Base-by-base conservation (phyloP, 345 rosid genomes). In the Trapa bicornis region DNA sequence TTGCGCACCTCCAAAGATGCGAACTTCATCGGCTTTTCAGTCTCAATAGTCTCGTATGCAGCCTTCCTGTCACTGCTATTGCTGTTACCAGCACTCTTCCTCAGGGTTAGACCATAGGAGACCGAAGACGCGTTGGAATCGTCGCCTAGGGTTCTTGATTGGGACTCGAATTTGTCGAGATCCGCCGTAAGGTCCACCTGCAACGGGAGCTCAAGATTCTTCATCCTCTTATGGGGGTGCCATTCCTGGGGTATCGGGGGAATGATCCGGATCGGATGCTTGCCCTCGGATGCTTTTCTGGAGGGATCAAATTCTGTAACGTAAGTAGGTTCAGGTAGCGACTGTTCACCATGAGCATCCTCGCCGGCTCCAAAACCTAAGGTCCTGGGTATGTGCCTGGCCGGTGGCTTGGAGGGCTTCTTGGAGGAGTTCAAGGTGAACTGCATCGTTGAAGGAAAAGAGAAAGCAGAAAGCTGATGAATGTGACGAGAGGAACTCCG, bases 71-170 rank as follows among this genome's bases (percentile, higher is more conserved):
- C 12, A 35, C 37, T 47, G 15, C 52, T 47, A 15, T 3, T 12
- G 63, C 1, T 60, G 38, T 65, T 64, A 0, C 47, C 60, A 33
- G 67, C 62, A 13, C 39, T n/a, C 37, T 78, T 70, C 33, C 97
- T 88, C 47, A 90, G 57, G 61, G 78, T 90, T 65, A 92, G 85
- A 16, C 98, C 98, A 65, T 76, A 92, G 0, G 83, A 66, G 6
- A 82, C 73, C 1, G 56, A 50, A 5, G 56, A 50, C 16, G 22
- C 56, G 32, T 50, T 73, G 63, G 68, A 69, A 6, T 68, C 70
- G 17, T 68, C 65, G 15, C 64, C 78, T 5, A 54, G 65, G 32
- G 74, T 72, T 58, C 77, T 74, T 45, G 73, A 64, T 37, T 82
- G 82, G 53, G 80, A 62, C 63, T 87, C 89, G 74, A 84, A 85